A percentile compares a stretch with the other conserved stretches of the same genome.
Evolutionary conservation across 805 yeast genomes (phyloP).

Genomic region (Candida takata): DNA sequence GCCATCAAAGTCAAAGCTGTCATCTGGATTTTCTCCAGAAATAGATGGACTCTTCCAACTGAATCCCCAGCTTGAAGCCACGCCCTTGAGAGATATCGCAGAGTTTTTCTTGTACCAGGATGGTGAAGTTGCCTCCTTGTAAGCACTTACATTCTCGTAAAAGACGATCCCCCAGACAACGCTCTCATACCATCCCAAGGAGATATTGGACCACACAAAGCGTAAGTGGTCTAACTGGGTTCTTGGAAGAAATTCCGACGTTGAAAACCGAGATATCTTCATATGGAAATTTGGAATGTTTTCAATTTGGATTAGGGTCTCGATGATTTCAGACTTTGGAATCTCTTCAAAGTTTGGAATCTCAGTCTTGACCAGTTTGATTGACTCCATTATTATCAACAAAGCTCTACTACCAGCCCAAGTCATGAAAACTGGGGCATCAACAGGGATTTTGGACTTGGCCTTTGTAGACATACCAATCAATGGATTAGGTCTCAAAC

Average conservation of each 20-base stretch:
- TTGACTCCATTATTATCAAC: constrained; percentile 31
- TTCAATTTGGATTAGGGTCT: constrained; percentile 36
- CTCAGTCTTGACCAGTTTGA: constrained; percentile 23
- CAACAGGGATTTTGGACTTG: constrained; percentile 43
- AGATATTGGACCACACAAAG: constrained; percentile 55
- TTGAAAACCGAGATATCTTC: constrained; percentile 19
- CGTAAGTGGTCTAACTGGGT: constrained; percentile 39
- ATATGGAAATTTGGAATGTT: constrained; percentile 25
- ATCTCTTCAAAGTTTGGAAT: constrained; percentile 24
- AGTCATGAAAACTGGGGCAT: constrained; percentile 40
- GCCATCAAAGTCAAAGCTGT: constrained; percentile 13
- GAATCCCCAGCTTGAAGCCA: constrained; percentile 34
- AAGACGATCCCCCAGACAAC: constrained; percentile 57
- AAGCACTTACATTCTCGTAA: constrained; percentile 21
- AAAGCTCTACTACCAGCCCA: constrained; percentile 51
- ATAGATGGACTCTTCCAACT: constrained; percentile 15
- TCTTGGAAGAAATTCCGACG: constrained; percentile 37
- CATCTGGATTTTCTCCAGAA: constrained; percentile 2
- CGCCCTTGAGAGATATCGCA: constrained; percentile 21
- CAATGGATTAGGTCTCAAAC: constrained; percentile 44
- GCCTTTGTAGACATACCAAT: constrained; percentile 56
- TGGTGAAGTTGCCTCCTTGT: constrained; percentile 10
- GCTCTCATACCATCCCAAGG: constrained; percentile 72
- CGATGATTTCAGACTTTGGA: constrained; percentile 22
- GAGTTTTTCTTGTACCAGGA: constrained; percentile 23